These are phyloP conservation scores for Chrysoporthe puriensis DNA, from an alignment of 2,329 filamentous ascomycete species.

Conservation along the genomic window DNA sequence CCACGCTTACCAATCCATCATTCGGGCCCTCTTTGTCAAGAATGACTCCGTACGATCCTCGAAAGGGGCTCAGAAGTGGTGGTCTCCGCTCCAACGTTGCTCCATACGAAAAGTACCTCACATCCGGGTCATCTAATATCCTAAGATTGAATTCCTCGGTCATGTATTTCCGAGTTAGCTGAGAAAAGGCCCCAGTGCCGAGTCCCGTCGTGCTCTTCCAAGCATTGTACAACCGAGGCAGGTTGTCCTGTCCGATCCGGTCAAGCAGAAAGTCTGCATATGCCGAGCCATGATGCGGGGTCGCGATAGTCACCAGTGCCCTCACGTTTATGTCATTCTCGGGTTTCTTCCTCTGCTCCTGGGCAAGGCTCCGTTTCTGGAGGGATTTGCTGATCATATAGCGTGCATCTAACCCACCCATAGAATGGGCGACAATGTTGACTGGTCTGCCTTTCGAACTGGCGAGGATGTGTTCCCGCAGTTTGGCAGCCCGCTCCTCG, in stretches of 20 bases:
- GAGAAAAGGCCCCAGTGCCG: conserved; percentile 62
- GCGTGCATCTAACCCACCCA: conserved; percentile 67
- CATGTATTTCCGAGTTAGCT: conserved; percentile 65
- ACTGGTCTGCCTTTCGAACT: conserved; percentile 60
- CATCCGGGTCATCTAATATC: conserved; percentile 55
- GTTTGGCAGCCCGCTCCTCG: conserved; percentile 60
- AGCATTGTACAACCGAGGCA: conserved; percentile 59
- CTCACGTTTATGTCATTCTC: conserved; percentile 47
- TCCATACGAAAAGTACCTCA: conserved; percentile 67
- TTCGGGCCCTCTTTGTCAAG: conserved; percentile 60
- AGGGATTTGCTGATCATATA: conserved; percentile 65
- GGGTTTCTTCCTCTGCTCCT: conserved; percentile 7
- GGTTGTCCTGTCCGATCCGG: conserved; percentile 47
- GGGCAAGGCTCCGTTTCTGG: conserved; percentile 36
- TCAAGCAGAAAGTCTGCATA: conserved; percentile 60
- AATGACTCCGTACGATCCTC: conserved; percentile 56
- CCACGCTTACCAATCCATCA: conserved; percentile 69
- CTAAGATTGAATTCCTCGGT: conserved; percentile 60
- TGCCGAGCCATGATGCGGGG: conserved; percentile 58
- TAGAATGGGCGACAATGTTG: conserved; percentile 75
- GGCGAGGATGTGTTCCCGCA: conserved; percentile 57
- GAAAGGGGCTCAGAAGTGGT: conserved; percentile 69
- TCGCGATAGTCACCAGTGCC: conserved; percentile 58
- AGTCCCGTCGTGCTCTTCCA: conserved; percentile 56
- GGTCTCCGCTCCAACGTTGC: conserved; percentile 50